phyloP scores from a whole-genome alignment of 169 alveolate genomes.

The Plasmodium ovale region DNA sequence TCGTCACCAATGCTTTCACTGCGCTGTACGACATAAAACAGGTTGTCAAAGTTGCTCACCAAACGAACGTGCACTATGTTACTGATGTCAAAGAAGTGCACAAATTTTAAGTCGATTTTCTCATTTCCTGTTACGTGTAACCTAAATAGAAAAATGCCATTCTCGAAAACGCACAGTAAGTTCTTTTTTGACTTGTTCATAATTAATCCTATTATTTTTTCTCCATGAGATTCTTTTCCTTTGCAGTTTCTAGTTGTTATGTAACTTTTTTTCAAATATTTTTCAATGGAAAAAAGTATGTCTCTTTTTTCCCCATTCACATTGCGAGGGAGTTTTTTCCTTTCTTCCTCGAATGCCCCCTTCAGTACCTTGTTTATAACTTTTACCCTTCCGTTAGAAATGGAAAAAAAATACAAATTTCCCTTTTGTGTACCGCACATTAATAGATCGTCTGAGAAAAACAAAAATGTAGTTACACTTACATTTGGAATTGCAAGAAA shows the following conservation, averaged over 20 bases:
- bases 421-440: conserved; percentile 54
- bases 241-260: neutral
- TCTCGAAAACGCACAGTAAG: conserved; percentile 11
- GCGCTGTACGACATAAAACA: conserved; percentile 33
- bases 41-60: conserved; percentile 22
- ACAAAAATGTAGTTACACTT: conserved; percentile 25
- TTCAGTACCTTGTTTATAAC: conserved; percentile 16
- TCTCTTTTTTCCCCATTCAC: neutral
- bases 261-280: neutral
- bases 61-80: conserved; percentile 38
- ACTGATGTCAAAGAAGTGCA: neutral
- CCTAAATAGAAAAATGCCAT: conserved; percentile 21
- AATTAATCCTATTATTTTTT: conserved; percentile 22
- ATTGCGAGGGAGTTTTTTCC: neutral
- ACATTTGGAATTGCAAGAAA: conserved; percentile 11
- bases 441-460: conserved; percentile 26
- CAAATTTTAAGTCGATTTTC: conserved; percentile 28
- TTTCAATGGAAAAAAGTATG: neutral
- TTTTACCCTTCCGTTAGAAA: conserved; percentile 24
- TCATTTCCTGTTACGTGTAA: conserved; percentile 41
- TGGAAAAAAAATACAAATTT: conserved; percentile 16
- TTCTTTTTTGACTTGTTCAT: conserved; percentile 29
- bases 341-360: neutral
- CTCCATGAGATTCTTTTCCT: neutral
- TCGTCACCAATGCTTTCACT: neutral